A percentile compares a stretch with the other conserved stretches of the same genome.
Conservation (phyloP, 2,329 filamentous ascomycete genomes). For the Penicillium crustosum region DNA sequence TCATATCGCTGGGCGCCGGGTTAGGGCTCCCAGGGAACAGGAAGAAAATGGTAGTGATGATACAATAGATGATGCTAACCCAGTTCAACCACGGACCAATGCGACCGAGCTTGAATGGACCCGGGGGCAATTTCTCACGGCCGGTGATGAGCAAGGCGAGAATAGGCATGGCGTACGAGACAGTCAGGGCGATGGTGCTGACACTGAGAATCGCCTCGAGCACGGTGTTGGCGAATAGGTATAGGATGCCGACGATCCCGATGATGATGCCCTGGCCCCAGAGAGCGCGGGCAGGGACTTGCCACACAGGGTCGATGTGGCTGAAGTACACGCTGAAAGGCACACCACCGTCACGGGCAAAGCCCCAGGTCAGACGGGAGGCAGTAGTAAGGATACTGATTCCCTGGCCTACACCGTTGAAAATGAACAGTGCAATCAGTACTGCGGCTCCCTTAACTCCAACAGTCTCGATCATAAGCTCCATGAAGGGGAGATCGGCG, state of each 20-base stretch:
- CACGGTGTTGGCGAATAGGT: slow-evolving; percentile 55
- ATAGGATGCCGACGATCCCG: slow-evolving; percentile 54
- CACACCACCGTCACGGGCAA: slow-evolving; percentile 54
- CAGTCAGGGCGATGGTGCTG: slow-evolving; percentile 57
- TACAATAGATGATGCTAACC: slow-evolving; percentile 54
- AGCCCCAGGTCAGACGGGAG: slow-evolving; percentile 56
- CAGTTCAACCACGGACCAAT: slow-evolving; percentile 50
- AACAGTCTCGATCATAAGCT: slow-evolving; percentile 46
- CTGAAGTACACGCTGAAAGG: slow-evolving; percentile 49
- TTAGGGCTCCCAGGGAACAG: slow-evolving; percentile 53
- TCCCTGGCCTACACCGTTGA: slow-evolving; percentile 57
- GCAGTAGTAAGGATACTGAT: slow-evolving; percentile 54
- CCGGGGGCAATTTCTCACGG: slow-evolving; percentile 53
- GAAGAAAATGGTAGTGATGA: slow-evolving; percentile 56
- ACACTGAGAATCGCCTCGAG: slow-evolving; percentile 56
- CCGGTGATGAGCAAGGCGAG: slow-evolving; percentile 50
- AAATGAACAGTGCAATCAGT: slow-evolving; percentile 56
- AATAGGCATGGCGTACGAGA: slow-evolving; percentile 55
- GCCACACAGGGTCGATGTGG: slow-evolving; percentile 51
- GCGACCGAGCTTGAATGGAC: slow-evolving; percentile 48
- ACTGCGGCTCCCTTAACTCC: slow-evolving; percentile 46
- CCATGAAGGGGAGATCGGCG: slow-evolving; percentile 51
- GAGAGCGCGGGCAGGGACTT: slow-evolving; percentile 53
- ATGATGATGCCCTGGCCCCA: slow-evolving; percentile 54
- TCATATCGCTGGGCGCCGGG: slow-evolving; percentile 54